A percentile compares a stretch with the other conserved stretches of the same genome.
Conservation (phyloP, 2,329 filamentous ascomycete species). For the Hypoxylon sp. region DNA sequence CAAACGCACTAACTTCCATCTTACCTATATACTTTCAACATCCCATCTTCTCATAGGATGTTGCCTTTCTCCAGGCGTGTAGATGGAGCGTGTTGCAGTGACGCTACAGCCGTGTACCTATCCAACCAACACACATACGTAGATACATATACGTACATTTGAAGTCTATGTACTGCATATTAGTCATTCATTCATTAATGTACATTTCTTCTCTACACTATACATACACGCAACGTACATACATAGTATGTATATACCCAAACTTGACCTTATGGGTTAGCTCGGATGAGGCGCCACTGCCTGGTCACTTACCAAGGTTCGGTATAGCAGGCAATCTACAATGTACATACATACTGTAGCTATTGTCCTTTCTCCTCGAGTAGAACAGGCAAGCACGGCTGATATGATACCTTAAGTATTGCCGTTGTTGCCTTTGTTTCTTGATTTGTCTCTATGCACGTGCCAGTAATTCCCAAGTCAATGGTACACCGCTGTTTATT, state of each 20-base stretch:
- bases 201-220: no score
- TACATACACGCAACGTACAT: no score
- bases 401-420: background rate
- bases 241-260: slow-evolving; percentile 1
- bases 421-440: slow-evolving; percentile 10
- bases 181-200: no score
- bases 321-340: background rate
- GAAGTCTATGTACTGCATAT: slow-evolving; percentile 10
- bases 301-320: background rate
- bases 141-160: slow-evolving; percentile 2
- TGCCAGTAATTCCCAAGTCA: slow-evolving; percentile 18
- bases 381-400: slow-evolving; percentile 14
- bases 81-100: slow-evolving; percentile 29
- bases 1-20: slow-evolving; percentile 2
- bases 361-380: slow-evolving; percentile 1
- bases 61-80: slow-evolving; percentile 1
- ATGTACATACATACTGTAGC: background rate
- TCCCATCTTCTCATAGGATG: slow-evolving; percentile 2
- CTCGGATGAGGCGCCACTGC: slow-evolving; percentile 13
- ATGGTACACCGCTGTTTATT: slow-evolving; percentile 19
- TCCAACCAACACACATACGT: slow-evolving; percentile 17
- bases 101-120: slow-evolving; percentile 32
- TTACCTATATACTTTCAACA: background rate
- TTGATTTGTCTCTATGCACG: slow-evolving; percentile 20
- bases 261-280: slow-evolving; percentile 1